These are phyloP conservation scores for Chromosphaera perkinsii DNA, from an alignment of 208 protist species.

Conservation along the genomic window DNA sequence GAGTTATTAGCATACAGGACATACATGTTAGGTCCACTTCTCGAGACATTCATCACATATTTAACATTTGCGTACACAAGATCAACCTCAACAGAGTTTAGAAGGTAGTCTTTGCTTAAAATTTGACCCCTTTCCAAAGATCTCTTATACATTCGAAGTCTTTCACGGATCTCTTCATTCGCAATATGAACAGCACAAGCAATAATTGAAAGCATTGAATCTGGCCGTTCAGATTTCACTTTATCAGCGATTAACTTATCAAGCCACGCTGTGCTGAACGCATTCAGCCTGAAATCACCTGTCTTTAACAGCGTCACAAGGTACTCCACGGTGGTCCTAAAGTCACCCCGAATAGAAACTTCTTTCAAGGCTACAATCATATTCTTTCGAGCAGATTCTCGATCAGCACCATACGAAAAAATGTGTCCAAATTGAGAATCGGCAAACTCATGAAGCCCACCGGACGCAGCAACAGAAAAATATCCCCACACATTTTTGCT, in stretches of 20 bases:
- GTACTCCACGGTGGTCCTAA: conserved; percentile 88
- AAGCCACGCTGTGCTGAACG: conserved; percentile 54
- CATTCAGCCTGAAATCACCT: conserved; percentile 49
- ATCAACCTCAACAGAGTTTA: conserved; percentile 63
- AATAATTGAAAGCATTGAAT: conserved; percentile 33
- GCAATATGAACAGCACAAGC: conserved; percentile 46
- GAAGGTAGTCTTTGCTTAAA: conserved; percentile 68
- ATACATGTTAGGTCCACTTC: conserved; percentile 28
- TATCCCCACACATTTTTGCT: conserved; percentile 94
- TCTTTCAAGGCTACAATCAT: conserved; percentile 84
- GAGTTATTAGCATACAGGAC: conserved; percentile 29
- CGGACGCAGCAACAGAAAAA: conserved; percentile 81
- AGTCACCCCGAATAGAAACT: conserved; percentile 84
- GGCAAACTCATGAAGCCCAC: conserved; percentile 75
- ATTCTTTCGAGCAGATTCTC: conserved; percentile 74
- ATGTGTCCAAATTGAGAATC: conserved; percentile 97
- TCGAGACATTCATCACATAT: conserved; percentile 46
- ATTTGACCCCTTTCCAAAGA: conserved; percentile 51
- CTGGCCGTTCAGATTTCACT: conserved; percentile 24
- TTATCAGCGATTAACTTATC: conserved; percentile 44
- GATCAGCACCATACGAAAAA: conserved; percentile 58
- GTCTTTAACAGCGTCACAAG: conserved; percentile 67
- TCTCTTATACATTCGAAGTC: conserved; percentile 25
- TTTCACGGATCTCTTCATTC: not conserved
- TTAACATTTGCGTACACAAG: conserved; percentile 52